Evolutionary conservation across 2,329 filamentous ascomycete species (phyloP).

Genomic region (Incumbomyces delicatus): DNA sequence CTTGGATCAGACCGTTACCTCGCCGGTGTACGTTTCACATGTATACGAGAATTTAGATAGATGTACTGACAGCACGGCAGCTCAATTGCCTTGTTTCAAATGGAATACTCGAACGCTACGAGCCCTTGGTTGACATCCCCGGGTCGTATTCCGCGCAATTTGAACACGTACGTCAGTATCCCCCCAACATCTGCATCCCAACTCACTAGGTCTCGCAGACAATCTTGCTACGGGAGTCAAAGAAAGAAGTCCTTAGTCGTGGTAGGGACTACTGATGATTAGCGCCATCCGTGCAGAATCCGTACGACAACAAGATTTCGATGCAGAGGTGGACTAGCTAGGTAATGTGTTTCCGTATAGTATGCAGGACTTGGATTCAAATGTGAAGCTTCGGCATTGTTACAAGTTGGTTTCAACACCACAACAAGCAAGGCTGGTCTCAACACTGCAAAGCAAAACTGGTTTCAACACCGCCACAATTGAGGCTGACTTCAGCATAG

Average conservation of each 20-base stretch:
- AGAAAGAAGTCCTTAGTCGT: constrained; percentile 45
- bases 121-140: constrained; percentile 47
- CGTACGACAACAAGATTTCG: no score
- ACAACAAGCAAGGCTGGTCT: no score
- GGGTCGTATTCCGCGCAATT: constrained; percentile 57
- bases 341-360: no score
- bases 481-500: background rate
- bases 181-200: constrained; percentile 13
- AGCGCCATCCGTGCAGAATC: no score
- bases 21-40: constrained; percentile 38
- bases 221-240: constrained; percentile 15
- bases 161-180: constrained; percentile 40
- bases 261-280: constrained; percentile 40
- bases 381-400: no score
- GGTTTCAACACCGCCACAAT: background rate
- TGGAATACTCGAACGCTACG: constrained; percentile 49
- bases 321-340: no score
- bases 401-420: no score
- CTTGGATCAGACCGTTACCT: constrained; percentile 52
- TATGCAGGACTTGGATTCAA: no score
- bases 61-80: constrained; percentile 23
- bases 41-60: background rate
- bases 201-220: constrained; percentile 18
- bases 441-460: no score
- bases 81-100: constrained; percentile 49